Base-by-base conservation (phyloP, 108 stramenopile genomes). In the Cyclotella cryptica region DNA sequence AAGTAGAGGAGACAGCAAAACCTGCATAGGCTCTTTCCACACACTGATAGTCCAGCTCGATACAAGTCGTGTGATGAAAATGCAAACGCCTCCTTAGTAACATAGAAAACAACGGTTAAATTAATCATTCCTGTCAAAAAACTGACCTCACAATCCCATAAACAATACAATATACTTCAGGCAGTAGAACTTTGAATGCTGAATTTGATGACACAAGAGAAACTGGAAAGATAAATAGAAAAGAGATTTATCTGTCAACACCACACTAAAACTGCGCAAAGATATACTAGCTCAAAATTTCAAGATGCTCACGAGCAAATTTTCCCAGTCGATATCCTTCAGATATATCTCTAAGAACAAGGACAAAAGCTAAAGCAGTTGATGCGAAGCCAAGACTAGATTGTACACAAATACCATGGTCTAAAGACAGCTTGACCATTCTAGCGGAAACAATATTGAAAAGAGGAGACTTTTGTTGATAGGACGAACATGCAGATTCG, bases 1-100 rank as follows among this genome's bases (percentile, higher is more conserved):
- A 22, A 47, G 28, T 43, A 68, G 0, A 10, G 44, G 67, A 19
- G 24, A 46, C 22, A 68, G 46, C 22, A 68, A 47, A 22, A 43
- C 67, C 26, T 68, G 67, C 13, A 68, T 29, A 0, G 67, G 67
- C 49, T 68, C 67, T 68, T 68, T 68, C 67, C 67, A 68, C 5
- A 68, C 24, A 10, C 24, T 57, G n/a, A 57, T n/a, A n/a, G n/a
- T n/a, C n/a, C n/a, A n/a, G n/a, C n/a, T n/a, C n/a, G n/a, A n/a
- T n/a, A n/a, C n/a, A n/a, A n/a, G n/a, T n/a, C n/a, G n/a, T n/a
- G n/a, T n/a, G n/a, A n/a, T n/a, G n/a, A n/a, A n/a, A n/a, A n/a
- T n/a, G n/a, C n/a, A n/a, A n/a, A n/a, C n/a, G n/a, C n/a, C n/a
- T n/a, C n/a, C n/a, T n/a, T n/a, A n/a, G n/a, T n/a, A n/a, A n/a